phyloP scores from a whole-genome alignment of 352 stramenopile species.

The Pythium aphanidermatum region DNA sequence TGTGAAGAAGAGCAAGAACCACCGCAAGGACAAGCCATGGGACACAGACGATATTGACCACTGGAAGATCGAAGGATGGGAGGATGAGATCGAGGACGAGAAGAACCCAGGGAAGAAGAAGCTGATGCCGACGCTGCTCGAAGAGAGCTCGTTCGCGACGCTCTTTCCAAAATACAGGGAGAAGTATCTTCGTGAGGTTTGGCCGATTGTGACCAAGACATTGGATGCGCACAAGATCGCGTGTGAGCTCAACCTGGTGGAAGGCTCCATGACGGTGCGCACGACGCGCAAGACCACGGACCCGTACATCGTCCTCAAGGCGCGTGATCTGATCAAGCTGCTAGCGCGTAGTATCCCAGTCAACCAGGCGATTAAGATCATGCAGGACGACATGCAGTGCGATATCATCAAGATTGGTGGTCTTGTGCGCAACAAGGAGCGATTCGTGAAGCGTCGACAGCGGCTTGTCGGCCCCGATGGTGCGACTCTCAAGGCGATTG shows the following conservation, averaged over 20 bases:
- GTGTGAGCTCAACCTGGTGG: slow-evolving; percentile 98
- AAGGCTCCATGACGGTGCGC: slow-evolving; percentile 89
- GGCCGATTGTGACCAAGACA: slow-evolving; percentile 97
- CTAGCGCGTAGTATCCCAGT: slow-evolving; percentile 96
- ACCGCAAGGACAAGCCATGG: slow-evolving; percentile 99
- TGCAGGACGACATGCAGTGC: slow-evolving; percentile 97
- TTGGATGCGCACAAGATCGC: slow-evolving; percentile 94
- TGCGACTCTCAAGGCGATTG: slow-evolving; percentile 96
- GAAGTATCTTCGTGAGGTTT: slow-evolving; percentile 98
- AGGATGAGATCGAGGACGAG: slow-evolving; percentile 75
- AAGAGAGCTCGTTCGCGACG: slow-evolving; percentile 99
- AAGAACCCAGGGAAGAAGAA: slow-evolving; percentile 64
- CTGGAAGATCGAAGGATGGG: slow-evolving; percentile 94
- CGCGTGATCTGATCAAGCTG: slow-evolving; percentile 98
- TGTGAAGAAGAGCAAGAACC: slow-evolving; percentile 86
- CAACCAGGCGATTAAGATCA: slow-evolving; percentile 95
- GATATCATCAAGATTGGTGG: slow-evolving; percentile 99
- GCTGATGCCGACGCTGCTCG: slow-evolving; percentile 86
- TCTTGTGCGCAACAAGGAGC: slow-evolving; percentile 98
- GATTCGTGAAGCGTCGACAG: slow-evolving; percentile 98
- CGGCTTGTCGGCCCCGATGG: slow-evolving; percentile 97
- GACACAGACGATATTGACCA: slow-evolving; percentile 98
- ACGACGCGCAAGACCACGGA: slow-evolving; percentile 96
- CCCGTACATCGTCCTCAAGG: slow-evolving; percentile 99
- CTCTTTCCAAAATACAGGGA: slow-evolving; percentile 99